phyloP scores from a whole-genome alignment of 768 basidiomycete genomes.

The Suillus subluteus region DNA sequence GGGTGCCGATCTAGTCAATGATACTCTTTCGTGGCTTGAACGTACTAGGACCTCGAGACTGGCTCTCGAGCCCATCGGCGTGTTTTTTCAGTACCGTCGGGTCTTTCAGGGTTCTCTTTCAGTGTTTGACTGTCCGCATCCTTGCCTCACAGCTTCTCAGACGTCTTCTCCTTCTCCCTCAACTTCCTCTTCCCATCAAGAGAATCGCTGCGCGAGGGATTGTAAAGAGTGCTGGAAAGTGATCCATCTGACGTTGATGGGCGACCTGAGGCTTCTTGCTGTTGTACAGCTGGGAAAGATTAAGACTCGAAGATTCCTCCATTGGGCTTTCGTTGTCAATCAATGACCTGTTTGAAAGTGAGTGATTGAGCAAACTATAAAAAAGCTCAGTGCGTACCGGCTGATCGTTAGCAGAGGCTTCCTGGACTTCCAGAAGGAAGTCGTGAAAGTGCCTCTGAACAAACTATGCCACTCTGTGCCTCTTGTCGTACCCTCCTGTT shows the following conservation, averaged over 20 bases:
- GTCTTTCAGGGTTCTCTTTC: slow-evolving; percentile 14
- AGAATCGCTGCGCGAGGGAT: slow-evolving; percentile 23
- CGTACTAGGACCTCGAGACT: slow-evolving; percentile 34
- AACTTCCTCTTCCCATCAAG: slow-evolving; percentile 29
- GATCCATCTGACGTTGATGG: slow-evolving; percentile 46
- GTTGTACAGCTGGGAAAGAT: slow-evolving; percentile 52
- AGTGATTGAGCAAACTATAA: slow-evolving; percentile 6
- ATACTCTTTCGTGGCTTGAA: slow-evolving; percentile 71
- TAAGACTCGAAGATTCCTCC: slow-evolving; percentile 52
- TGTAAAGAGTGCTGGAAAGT: slow-evolving; percentile 26
- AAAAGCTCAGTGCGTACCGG: slow-evolving; percentile 45
- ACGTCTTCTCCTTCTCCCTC: slow-evolving; percentile 30
- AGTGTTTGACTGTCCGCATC: slow-evolving; percentile 26
- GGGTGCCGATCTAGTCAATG: slow-evolving; percentile 80
- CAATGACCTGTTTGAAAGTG: slow-evolving; percentile 25
- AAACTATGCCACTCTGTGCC: slow-evolving; percentile 73
- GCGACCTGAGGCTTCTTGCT: slow-evolving; percentile 47
- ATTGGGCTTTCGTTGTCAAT: slow-evolving; percentile 37
- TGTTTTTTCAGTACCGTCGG: background rate
- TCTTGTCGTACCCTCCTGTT: slow-evolving; percentile 52
- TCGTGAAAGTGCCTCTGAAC: slow-evolving; percentile 70
- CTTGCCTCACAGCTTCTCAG: slow-evolving; percentile 14
- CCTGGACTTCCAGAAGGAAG: slow-evolving; percentile 64
- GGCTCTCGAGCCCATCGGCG: background rate
- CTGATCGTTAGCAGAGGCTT: slow-evolving; percentile 83